Conservation (phyloP, 345 rosid genomes). For the Reutealis trisperma region DNA sequence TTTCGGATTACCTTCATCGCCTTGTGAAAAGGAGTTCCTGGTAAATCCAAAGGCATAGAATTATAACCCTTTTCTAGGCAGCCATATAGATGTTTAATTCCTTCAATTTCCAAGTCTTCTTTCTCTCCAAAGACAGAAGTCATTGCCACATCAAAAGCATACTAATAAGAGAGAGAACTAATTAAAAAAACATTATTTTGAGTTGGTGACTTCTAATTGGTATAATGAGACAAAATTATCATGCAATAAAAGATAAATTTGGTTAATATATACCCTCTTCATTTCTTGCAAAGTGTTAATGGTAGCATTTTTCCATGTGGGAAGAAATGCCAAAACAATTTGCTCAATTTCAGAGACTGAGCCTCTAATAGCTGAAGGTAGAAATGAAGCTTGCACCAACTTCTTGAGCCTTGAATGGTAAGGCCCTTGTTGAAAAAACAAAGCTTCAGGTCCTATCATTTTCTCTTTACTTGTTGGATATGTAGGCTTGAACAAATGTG, state of each 20-base stretch:
- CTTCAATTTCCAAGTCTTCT: conserved; percentile 53
- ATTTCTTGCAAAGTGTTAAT: conserved; percentile 81
- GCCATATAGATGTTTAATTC: conserved; percentile 66
- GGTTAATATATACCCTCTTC: conserved; percentile 61
- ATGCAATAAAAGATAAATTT: not conserved
- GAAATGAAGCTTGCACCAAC: conserved; percentile 68
- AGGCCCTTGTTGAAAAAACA: conserved; percentile 85
- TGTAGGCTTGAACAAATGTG: conserved; percentile 85
- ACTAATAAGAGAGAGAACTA: conserved; percentile 40
- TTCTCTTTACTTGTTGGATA: conserved; percentile 91
- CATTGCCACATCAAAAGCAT: conserved; percentile 96
- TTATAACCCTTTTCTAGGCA: conserved; percentile 82
- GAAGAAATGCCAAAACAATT: conserved; percentile 54
- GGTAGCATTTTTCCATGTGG: conserved; percentile 53
- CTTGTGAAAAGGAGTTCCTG: conserved; percentile 75
- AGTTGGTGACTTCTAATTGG: not conserved
- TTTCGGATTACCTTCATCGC: conserved; percentile 65
- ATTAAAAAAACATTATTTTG: not conserved
- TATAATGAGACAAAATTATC: not conserved
- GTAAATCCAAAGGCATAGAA: conserved; percentile 89
- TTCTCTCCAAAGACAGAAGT: conserved; percentile 68
- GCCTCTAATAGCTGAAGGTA: conserved; percentile 67
- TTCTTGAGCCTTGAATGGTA: conserved; percentile 73
- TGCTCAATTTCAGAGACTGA: conserved; percentile 72
- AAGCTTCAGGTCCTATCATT: conserved; percentile 80